A percentile compares a stretch with the other conserved stretches of the same genome.
Conservation (phyloP, 2,329 filamentous ascomycete genomes). For the Neophaeococcomyces aloes region DNA sequence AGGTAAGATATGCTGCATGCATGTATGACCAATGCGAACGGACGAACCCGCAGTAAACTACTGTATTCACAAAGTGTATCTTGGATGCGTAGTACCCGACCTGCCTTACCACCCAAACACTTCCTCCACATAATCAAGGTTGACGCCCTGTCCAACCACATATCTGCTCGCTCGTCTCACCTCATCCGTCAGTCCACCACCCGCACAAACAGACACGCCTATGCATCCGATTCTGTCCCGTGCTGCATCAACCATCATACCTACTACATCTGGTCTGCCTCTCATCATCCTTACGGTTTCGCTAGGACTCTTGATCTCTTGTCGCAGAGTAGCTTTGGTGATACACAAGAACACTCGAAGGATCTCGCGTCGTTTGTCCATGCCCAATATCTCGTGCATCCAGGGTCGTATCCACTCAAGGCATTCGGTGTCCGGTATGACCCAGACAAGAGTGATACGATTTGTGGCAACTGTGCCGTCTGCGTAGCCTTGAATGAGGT, state of each 20-base stretch:
- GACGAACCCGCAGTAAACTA: no score
- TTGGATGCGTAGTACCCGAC: no score
- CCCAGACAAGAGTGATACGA: slow-evolving; percentile 77
- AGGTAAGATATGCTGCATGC: no score
- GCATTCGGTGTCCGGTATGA: slow-evolving; percentile 78
- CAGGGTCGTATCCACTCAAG: slow-evolving; percentile 90
- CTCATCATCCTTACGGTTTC: slow-evolving; percentile 84
- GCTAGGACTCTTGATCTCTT: slow-evolving; percentile 66
- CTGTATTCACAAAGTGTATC: no score
- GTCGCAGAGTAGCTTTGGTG: slow-evolving; percentile 73
- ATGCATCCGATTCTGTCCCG: slow-evolving; percentile 76
- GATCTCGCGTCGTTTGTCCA: slow-evolving; percentile 71
- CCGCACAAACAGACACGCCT: slow-evolving; percentile 71
- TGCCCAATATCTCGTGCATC: slow-evolving; percentile 64
- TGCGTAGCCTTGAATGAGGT: slow-evolving; percentile 60
- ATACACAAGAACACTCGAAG: slow-evolving; percentile 83
- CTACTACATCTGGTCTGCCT: slow-evolving; percentile 71
- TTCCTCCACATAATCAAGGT: slow-evolving; percentile 68
- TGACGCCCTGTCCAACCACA: slow-evolving; percentile 46
- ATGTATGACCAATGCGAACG: no score
- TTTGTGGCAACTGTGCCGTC: slow-evolving; percentile 67
- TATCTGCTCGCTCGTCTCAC: slow-evolving; percentile 58
- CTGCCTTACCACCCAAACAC: slow-evolving; percentile 46
- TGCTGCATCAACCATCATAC: slow-evolving; percentile 72
- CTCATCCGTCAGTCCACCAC: slow-evolving; percentile 64